These are phyloP conservation scores for Trichoderma aggressivum DNA, from an alignment of 2,329 filamentous ascomycete species.

Conservation along the genomic window DNA sequence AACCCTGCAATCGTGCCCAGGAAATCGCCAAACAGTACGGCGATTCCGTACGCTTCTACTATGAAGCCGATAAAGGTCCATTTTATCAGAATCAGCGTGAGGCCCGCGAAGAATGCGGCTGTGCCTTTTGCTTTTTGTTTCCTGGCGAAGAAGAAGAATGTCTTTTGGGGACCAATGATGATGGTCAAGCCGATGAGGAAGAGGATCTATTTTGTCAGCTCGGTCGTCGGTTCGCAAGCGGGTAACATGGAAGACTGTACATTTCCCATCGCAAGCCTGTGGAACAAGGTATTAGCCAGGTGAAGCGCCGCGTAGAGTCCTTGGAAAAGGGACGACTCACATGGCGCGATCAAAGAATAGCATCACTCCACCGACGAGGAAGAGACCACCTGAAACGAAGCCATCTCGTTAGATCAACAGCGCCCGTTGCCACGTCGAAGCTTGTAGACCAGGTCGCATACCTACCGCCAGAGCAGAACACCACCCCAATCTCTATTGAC, in stretches of 20 bases:
- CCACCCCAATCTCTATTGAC: slow-evolving; percentile 83
- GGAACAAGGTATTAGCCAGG: not conserved
- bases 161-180: slow-evolving; percentile 91
- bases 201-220: slow-evolving; percentile 64
- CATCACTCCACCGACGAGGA: slow-evolving; percentile 89
- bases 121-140: slow-evolving; percentile 91
- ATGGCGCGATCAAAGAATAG: slow-evolving; percentile 98
- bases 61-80: slow-evolving; percentile 92
- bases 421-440: slow-evolving; percentile 21
- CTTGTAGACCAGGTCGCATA: slow-evolving; percentile 34
- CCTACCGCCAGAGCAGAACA: slow-evolving; percentile 96
- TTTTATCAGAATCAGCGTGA: slow-evolving; percentile 78
- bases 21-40: slow-evolving; percentile 94
- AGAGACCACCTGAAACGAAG: slow-evolving; percentile 70
- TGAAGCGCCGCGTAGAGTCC: not conserved
- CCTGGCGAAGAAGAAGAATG: slow-evolving; percentile 88
- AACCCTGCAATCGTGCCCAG: slow-evolving; percentile 88
- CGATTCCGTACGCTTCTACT: slow-evolving; percentile 88
- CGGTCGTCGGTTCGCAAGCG: slow-evolving; percentile 19
- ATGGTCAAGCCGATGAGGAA: slow-evolving; percentile 95
- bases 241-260: slow-evolving; percentile 45
- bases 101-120: slow-evolving; percentile 78
- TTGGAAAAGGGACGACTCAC: slow-evolving; percentile 46
- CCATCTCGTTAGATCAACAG: slow-evolving; percentile 9
- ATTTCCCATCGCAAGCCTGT: slow-evolving; percentile 95